Evolutionary conservation across 2,329 filamentous ascomycete genomes (phyloP), one percentile per base, ranked within the genome.

Genomic region (Clonostachys rhizophaga): DNA sequence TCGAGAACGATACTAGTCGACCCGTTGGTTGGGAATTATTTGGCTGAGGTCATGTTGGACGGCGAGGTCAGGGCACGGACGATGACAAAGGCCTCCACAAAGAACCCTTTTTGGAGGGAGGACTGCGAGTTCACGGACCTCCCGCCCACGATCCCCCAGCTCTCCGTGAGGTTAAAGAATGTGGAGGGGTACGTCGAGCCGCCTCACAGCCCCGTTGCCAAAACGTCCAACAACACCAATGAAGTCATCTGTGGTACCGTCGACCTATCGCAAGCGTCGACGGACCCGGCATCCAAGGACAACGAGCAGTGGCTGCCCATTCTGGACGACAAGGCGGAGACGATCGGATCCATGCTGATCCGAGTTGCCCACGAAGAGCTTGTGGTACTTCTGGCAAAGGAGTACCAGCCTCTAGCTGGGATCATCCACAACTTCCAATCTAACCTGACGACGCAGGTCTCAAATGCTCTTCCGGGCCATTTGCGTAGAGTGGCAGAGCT

Each of bases 301-400:
- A 78, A 85, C 34, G 92, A 97, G 64, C 86, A 91, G 58, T 96
- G 91, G 92, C 87, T 90, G 72, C 86, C 85, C 14, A 81, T 96
- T 18, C 68, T 85, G 43, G 89, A 96, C 58, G 84, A 87, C 54
- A 83, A 81, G 52, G 83, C 89, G 50, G 86, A 91, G 55, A 73
- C 77, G 2, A 79, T 95, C 43, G 92, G 91, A 30, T 89, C 91
- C 51, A 86, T 96, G 71, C 76, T 95, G 45, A 81, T 96, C 66
- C 90, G 84, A 59, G 76, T 95, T 18, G 83, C 86, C 41, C 84
- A 94, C 53, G 89, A 96, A 47, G 92, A 99, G 66, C 83, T 94
- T 44, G 87, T 95, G 7, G 91, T 97, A 10, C 76, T 99, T 36
- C 85, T 95, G 68, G 82, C 85, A 7, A 82, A 86, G 49, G 90